Evolutionary conservation across 371 early-diverging fungal genomes (phyloP), one percentile per base, ranked within the genome.

Genomic region (Gilbertella persicaria): DNA sequence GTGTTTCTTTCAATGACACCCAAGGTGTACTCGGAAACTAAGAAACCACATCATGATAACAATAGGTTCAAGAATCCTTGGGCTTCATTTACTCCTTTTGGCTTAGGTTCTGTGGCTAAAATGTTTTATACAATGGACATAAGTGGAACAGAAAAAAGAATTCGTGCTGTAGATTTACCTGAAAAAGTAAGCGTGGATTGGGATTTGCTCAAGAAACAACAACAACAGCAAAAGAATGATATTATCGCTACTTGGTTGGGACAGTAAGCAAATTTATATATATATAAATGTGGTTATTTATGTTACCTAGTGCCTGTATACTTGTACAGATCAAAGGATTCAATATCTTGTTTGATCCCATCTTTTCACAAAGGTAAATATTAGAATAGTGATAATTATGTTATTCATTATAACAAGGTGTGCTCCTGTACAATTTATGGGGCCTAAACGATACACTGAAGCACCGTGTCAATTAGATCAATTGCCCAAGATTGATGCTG

Each of bases 281-380:
- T 36, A 23, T 10, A 17, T n/a, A 5, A 35, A n/a, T 29, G 24
- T 14, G 19, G 23, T 20, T 25, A 17, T 28, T 30, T 33, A 5
- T 20, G 4, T 28, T 2, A 23, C 0, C 1, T 57, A 80, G 79
- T 53, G 89, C 88, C 0, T 79, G 82, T 35, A 71, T 86, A 8
- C 51, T 90, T 29, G 73, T 87, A 7, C 82, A 83, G 43, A 42
- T 86, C 2, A 78, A 79, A 29, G 86, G 86, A 0, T 73, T 81
- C 40, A 86, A 86, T 50, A 70, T 91, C 21, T 65, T 91, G 2
- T 84, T 83, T 54, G 91, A 90, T 51, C 91, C 92, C 0, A 80
- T 88, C 41, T 87, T 87, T 51, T 86, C 88, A 4, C 74, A 85
- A 13, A 67, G 70, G 70, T 69, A 61, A 28, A 10, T 16, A 21